Evolutionary conservation across 192 early-diverging fungal genomes (phyloP).

Genomic region (Kappamyces sp.): DNA sequence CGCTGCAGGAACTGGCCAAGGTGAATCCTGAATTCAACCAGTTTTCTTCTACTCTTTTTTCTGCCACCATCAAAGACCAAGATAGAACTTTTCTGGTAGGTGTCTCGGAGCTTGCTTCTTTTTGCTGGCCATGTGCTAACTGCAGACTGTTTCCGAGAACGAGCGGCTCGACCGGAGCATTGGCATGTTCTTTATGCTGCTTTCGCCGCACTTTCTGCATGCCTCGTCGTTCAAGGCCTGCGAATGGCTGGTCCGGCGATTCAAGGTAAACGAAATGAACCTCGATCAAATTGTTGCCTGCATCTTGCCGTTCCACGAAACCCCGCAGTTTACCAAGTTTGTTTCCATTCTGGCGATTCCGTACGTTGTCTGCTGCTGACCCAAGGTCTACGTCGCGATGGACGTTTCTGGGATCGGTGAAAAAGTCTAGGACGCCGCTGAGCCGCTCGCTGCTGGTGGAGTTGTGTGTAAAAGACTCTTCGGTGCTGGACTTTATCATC

Average conservation of each 20-base stretch:
- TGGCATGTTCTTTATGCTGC: constrained; percentile 59
- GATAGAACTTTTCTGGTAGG: constrained; percentile 70
- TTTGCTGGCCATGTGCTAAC: neutral
- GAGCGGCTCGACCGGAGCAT: constrained; percentile 72
- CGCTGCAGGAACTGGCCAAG: constrained; percentile 66
- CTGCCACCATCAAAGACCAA: constrained; percentile 67
- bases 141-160: constrained; percentile 73
- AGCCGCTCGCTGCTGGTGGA: constrained; percentile 67
- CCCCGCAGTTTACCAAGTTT: constrained; percentile 78
- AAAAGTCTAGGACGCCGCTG: constrained; percentile 52
- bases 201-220: constrained; percentile 82
- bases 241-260: constrained; percentile 88
- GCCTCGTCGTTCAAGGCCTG: constrained; percentile 79
- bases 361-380: constrained; percentile 29
- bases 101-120: constrained; percentile 1
- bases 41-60: constrained; percentile 74
- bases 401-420: constrained; percentile 54
- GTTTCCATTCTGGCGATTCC: constrained; percentile 65
- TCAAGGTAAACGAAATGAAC: constrained; percentile 82
- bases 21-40: constrained; percentile 57
- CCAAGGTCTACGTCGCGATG: constrained; percentile 44
- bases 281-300: constrained; percentile 67
- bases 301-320: constrained; percentile 92
- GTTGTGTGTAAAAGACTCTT: constrained; percentile 58
- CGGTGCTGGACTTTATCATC: constrained; percentile 68